Evolutionary conservation across 1,284 basidiomycete species (phyloP).

Genomic region (Cronartium quercuum): DNA sequence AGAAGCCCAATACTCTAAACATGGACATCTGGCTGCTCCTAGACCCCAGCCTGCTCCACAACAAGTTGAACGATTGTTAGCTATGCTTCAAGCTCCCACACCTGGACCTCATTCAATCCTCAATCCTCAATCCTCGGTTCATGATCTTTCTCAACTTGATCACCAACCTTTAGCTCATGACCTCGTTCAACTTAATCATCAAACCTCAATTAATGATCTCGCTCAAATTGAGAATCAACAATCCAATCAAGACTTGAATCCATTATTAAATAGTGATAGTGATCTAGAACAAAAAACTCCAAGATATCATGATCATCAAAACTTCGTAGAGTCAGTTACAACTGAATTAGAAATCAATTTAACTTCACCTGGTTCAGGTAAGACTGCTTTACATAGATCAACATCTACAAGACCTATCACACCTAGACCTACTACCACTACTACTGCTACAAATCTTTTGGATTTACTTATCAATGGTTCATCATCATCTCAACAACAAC

Average conservation of each 20-base stretch:
- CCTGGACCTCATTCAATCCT: background rate
- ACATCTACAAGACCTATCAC: background rate
- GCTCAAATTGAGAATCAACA: background rate
- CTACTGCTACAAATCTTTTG: background rate
- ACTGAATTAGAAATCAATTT: background rate
- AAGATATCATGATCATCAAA: background rate
- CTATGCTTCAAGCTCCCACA: conserved; percentile 30
- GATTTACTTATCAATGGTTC: conserved; percentile 16
- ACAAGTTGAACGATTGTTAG: conserved; percentile 26
- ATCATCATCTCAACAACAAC: background rate
- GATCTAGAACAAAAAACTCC: background rate
- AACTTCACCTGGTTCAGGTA: background rate
- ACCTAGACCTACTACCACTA: background rate
- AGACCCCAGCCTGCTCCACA: conserved; percentile 25
- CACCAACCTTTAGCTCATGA: no score
- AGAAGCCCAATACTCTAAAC: conserved; percentile 14
- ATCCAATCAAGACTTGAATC: background rate
- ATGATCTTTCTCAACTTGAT: background rate
- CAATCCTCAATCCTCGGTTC: background rate
- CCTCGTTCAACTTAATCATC: no score
- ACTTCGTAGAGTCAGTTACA: background rate
- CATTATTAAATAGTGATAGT: background rate
- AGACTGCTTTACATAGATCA: background rate
- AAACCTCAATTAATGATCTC: no score
- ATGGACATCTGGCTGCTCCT: conserved; percentile 34